phyloP scores from a whole-genome alignment of 495 filamentous ascomycete species.

The Emericellopsis terricola region DNA sequence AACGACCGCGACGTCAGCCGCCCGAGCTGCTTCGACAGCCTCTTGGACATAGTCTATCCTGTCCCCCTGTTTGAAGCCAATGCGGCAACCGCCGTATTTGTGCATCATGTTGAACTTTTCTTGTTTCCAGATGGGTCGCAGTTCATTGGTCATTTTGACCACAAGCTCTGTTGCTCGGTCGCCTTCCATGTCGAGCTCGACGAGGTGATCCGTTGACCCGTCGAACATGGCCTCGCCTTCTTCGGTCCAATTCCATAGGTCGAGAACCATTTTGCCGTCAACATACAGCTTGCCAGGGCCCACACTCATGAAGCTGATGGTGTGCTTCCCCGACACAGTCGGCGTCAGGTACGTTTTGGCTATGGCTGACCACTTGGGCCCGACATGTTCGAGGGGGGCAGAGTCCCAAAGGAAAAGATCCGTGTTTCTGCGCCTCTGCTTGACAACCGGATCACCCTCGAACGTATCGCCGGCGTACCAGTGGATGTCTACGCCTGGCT shows the following conservation, averaged over 20 bases:
- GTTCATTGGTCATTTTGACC: slow-evolving; percentile 42
- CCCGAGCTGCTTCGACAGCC: slow-evolving; percentile 48
- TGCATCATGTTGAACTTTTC: slow-evolving; percentile 32
- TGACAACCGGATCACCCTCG: slow-evolving; percentile 31
- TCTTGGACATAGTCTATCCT: slow-evolving; percentile 51
- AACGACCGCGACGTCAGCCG: slow-evolving; percentile 58
- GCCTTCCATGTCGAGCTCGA: slow-evolving; percentile 31
- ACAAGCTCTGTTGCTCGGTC: slow-evolving; percentile 27
- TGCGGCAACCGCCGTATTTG: slow-evolving; percentile 55
- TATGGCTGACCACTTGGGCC: slow-evolving; percentile 40
- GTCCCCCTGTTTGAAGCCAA: slow-evolving; percentile 55
- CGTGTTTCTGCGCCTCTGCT: slow-evolving; percentile 37
- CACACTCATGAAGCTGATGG: slow-evolving; percentile 59
- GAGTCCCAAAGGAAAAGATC: slow-evolving; percentile 56
- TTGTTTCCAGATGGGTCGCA: slow-evolving; percentile 34
- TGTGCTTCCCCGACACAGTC: slow-evolving; percentile 41
- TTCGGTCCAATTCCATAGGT: slow-evolving; percentile 55
- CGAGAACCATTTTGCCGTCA: slow-evolving; percentile 50
- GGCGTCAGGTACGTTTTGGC: slow-evolving; percentile 36
- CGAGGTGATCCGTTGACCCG: slow-evolving; percentile 35
- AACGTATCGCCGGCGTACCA: slow-evolving; percentile 47
- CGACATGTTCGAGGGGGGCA: slow-evolving; percentile 36
- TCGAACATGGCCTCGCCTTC: slow-evolving; percentile 46
- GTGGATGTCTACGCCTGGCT: slow-evolving; percentile 40
- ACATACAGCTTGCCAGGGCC: slow-evolving; percentile 55